Evolutionary conservation across 768 basidiomycete genomes (phyloP).

Genomic region (Tulasnella calospora): DNA sequence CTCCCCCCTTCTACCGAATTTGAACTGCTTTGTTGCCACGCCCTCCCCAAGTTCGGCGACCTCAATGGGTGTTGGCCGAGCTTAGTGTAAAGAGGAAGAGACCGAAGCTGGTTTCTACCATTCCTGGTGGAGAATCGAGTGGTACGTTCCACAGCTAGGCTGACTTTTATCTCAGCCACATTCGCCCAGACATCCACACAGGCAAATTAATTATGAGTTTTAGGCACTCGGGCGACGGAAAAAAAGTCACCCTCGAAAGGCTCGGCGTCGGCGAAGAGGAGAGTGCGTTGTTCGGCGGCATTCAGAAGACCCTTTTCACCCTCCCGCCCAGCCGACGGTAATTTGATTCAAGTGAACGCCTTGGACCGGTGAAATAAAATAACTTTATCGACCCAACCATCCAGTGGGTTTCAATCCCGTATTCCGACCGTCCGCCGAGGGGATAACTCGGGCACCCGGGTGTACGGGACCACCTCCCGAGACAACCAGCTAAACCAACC

Average conservation of each 20-base stretch:
- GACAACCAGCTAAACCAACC: neutral
- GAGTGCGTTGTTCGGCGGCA: neutral
- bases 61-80: neutral
- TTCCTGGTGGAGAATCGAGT: neutral
- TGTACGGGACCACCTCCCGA: neutral
- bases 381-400: neutral
- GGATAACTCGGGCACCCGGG: neutral
- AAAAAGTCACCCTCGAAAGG: neutral
- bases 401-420: neutral
- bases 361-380: too few relatives aligned
- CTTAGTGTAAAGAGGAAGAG: neutral
- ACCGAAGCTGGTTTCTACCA: neutral
- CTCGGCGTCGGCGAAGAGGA: neutral
- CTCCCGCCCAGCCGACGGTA: too few relatives aligned
- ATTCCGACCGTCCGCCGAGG: slow-evolving; percentile 7
- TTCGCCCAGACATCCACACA: too few relatives aligned
- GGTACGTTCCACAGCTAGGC: too few relatives aligned
- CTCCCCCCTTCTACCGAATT: neutral
- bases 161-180: too few relatives aligned
- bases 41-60: neutral
- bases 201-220: too few relatives aligned
- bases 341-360: too few relatives aligned
- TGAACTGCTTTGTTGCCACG: neutral
- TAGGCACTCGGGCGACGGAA: too few relatives aligned
- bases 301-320: too few relatives aligned